phyloP scores from a whole-genome alignment of 225 moss, liverwort and hornwort species.

The Lunularia cruciata region DNA sequence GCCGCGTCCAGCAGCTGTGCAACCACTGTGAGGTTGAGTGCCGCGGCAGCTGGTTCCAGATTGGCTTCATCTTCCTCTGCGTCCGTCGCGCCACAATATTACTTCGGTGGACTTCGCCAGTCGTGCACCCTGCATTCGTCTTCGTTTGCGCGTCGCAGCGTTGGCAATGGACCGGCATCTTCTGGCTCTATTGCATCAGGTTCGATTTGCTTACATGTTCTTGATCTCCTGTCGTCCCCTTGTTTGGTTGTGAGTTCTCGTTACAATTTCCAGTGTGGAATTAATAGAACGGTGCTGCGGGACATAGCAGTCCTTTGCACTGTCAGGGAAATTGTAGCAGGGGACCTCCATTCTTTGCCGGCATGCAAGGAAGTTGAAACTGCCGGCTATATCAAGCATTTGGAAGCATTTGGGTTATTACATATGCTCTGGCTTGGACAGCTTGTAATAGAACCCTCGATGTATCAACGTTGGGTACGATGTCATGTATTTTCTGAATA shows the following conservation, averaged over 20 bases:
- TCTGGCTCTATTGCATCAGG: conserved; percentile 13
- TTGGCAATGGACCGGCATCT: conserved; percentile 2
- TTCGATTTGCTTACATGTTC: not conserved
- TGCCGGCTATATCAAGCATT: no score
- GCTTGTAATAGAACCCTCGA: no score
- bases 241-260: not conserved
- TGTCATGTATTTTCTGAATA: no score
- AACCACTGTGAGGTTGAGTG: conserved; percentile 18
- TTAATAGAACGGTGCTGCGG: no score
- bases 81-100: conserved; percentile 9
- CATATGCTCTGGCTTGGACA: no score
- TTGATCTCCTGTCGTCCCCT: not conserved
- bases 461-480: no score
- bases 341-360: no score
- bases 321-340: no score
- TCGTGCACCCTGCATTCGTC: conserved; percentile 8
- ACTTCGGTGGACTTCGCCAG: conserved; percentile 24
- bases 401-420: no score
- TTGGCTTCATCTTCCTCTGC: not conserved
- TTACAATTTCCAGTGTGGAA: no score
- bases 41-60: not conserved
- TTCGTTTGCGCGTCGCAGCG: conserved; percentile 3
- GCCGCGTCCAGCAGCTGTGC: conserved; percentile 26
- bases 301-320: no score
- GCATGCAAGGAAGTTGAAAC: no score